Evolutionary conservation across 1,284 basidiomycete species (phyloP).

Genomic region (Meripilus lineatus): DNA sequence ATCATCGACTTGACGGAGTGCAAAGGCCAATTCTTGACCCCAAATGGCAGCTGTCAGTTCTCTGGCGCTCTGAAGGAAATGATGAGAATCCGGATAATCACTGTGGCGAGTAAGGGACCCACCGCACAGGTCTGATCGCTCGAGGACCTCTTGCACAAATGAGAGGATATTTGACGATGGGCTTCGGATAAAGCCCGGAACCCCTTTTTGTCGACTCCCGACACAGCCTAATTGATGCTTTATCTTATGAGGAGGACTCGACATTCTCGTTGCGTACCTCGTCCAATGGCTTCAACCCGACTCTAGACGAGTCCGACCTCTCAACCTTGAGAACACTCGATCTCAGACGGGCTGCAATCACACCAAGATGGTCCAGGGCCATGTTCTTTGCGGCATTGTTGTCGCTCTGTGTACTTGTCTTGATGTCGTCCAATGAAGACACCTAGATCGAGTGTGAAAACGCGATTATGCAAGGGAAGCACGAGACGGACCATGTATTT

Average conservation of each 20-base stretch:
- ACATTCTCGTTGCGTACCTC: conserved; percentile 51
- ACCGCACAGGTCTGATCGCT: conserved; percentile 80
- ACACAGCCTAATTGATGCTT: conserved; percentile 65
- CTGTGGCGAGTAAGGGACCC: too few relatives aligned
- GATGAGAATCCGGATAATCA: conserved; percentile 2
- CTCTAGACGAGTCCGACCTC: conserved; percentile 12
- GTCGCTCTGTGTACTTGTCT: conserved; percentile 59
- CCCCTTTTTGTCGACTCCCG: conserved; percentile 43
- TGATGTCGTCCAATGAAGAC: conserved; percentile 75
- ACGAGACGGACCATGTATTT: conserved; percentile 70
- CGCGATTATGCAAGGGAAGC: not conserved
- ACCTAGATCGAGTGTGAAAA: conserved; percentile 40
- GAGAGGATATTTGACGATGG: conserved; percentile 59
- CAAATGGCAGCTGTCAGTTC: conserved; percentile 70
- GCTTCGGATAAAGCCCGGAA: conserved; percentile 54
- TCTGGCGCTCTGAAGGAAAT: conserved; percentile 57
- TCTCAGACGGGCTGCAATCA: conserved; percentile 83
- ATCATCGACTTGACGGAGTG: conserved; percentile 49
- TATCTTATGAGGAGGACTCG: not conserved
- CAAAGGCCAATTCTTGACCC: conserved; percentile 68
- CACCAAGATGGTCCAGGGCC: conserved; percentile 89
- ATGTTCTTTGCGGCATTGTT: conserved; percentile 81
- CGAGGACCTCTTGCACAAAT: conserved; percentile 62
- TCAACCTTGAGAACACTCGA: conserved; percentile 49
- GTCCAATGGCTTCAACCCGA: conserved; percentile 55